phyloP scores from a whole-genome alignment of 148 eudicot genomes.

The Rhododendron henanense region DNA sequence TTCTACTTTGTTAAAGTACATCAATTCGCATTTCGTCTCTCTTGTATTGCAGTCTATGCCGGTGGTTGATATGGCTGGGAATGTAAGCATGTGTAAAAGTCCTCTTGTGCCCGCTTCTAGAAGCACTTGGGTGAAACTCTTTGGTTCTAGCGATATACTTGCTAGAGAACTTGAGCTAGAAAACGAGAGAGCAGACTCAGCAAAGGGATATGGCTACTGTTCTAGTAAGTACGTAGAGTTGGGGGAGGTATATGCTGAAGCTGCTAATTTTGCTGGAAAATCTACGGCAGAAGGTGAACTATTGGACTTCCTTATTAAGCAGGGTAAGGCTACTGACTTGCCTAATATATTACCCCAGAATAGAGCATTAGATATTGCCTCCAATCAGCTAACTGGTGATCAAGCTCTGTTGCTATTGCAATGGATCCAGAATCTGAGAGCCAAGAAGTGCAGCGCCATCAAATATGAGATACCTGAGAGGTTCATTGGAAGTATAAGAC shows the following conservation, averaged over 20 bases:
- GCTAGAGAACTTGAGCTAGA: background rate
- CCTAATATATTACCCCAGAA: constrained; percentile 20
- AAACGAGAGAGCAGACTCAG: background rate
- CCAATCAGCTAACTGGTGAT: constrained; percentile 20
- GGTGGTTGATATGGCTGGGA: constrained; percentile 25
- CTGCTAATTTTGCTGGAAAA: constrained; percentile 9
- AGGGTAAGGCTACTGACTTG: constrained; percentile 10
- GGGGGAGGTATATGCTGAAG: constrained; percentile 25
- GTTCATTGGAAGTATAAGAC: constrained; percentile 13
- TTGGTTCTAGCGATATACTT: constrained; percentile 19
- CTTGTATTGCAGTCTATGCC: constrained; percentile 19
- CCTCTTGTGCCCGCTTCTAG: constrained; percentile 23
- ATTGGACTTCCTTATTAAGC: constrained; percentile 2
- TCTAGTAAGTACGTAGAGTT: constrained; percentile 21
- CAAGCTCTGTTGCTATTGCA: constrained; percentile 11
- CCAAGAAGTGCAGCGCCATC: background rate
- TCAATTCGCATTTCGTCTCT: constrained; percentile 9
- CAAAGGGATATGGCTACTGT: background rate
- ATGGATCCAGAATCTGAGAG: constrained; percentile 18
- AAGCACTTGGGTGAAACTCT: constrained; percentile 35
- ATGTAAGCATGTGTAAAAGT: background rate
- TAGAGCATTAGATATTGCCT: constrained; percentile 3
- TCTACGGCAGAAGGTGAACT: constrained; percentile 8
- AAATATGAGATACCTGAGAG: constrained; percentile 5
- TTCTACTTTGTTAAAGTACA: constrained; percentile 15